These are phyloP conservation scores for Platanthera guangdongensis DNA, from an alignment of 106 monocot species.

Conservation along the genomic window DNA sequence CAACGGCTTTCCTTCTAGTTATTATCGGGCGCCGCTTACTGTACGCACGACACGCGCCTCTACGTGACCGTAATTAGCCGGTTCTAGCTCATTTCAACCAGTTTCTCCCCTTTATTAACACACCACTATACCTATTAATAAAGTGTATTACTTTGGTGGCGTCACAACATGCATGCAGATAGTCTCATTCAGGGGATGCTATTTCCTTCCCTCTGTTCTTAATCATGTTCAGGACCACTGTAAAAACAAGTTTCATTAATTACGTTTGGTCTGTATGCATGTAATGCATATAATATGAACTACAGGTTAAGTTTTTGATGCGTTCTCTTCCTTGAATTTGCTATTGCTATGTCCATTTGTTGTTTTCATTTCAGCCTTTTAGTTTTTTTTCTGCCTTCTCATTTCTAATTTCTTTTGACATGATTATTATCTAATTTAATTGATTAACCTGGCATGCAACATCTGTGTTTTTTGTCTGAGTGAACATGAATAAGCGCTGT, in stretches of 20 bases:
- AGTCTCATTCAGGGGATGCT: neutral
- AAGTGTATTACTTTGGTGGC: no score
- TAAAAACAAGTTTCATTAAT: neutral
- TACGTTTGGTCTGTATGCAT: neutral
- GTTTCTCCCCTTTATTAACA: no score
- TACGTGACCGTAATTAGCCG: no score
- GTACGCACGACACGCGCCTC: no score
- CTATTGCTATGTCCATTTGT: neutral
- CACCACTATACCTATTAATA: no score
- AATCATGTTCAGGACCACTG: neutral
- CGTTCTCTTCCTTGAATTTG: neutral
- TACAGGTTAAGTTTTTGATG: neutral
- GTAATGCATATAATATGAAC: neutral
- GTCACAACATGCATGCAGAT: neutral
- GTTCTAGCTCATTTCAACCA: no score
- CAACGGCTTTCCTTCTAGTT: no score
- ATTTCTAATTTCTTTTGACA: neutral
- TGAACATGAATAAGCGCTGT: neutral
- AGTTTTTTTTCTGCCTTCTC: no score
- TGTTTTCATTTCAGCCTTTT: no score
- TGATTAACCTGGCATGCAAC: neutral
- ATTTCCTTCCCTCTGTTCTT: neutral
- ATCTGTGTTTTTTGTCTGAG: neutral
- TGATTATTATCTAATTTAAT: neutral
- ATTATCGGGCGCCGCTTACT: no score